Base-by-base conservation (phyloP, 164 flowering plant genomes). In the Nymphaea thermarum region DNA sequence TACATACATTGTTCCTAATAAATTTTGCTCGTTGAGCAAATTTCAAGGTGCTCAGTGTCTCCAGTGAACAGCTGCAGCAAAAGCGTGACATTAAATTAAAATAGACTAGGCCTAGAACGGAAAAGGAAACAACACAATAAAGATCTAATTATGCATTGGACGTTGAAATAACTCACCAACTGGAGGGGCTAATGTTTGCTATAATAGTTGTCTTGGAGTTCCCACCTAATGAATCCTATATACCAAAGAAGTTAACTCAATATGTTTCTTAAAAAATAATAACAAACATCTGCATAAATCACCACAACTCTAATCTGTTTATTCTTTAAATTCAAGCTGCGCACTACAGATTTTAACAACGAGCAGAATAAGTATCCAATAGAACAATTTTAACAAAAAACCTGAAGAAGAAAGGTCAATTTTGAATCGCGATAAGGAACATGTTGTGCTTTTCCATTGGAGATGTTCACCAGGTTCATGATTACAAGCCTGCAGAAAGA, bases 11-110 rank as follows among this genome's bases (percentile, higher is more conserved):
- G 78, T 95, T 95, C 74, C 87, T 90, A n/a, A 95, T 88, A 60
- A 86, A 89, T 73, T 95, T 95, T 55, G 99, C 99, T 62, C 99
- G 96, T 66, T 95, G 98, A n/a, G 99, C 99, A 84, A 95, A 95
- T 80, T 95, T 95, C 75, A 95, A 73, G 10, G 99, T 95, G 87
- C 98, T 89, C 66, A 92, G 68, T 8, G 99, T 95, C 84, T 95
- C 99, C 79, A 87, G 66, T 16, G 99, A 87, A 79, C 90, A 87
- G 73, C 99, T 94, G 93, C 80, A 80, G 74, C 63, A 61, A 25
- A 25, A 25, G 36, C 5, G 55, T 47, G 55, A 47, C 55, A 47
- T 25, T 25, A 47, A 47, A n/a, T n/a, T n/a, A n/a, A n/a, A n/a
- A 47, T 47, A 2, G 11, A 47, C 12, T 47, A 47, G 55, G 12